A percentile compares a stretch with the other conserved stretches of the same genome.
Evolutionary conservation across 331 rosid species (phyloP).

Genomic region (Rhamnella rubrinervis): DNA sequence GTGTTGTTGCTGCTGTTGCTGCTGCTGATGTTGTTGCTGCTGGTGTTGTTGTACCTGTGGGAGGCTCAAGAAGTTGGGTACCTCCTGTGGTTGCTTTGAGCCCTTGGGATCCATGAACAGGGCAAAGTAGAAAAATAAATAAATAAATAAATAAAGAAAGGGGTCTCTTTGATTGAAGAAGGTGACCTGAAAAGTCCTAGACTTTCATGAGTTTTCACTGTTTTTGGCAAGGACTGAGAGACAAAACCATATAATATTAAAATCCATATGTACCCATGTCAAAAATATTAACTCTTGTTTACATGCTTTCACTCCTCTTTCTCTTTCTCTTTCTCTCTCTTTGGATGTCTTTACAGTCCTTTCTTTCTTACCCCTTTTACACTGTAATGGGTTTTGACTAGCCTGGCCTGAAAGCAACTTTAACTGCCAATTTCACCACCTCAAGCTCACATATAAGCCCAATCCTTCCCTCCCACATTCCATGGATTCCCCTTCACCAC

Average conservation of each 20-base stretch:
- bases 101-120: constrained; percentile 90
- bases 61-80: constrained; percentile 39
- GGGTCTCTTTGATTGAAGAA: constrained; percentile 64
- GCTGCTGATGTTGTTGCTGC: constrained; percentile 15
- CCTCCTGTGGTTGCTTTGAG: constrained; percentile 49
- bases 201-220: constrained; percentile 84
- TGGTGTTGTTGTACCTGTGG: constrained; percentile 33
- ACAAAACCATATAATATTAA: constrained; percentile 39
- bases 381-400: constrained; percentile 57
- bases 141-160: constrained; percentile 18
- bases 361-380: constrained; percentile 33
- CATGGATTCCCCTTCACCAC: too few relatives aligned
- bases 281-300: constrained; percentile 17
- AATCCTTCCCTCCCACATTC: neutral
- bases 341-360: neutral
- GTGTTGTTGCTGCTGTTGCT: constrained; percentile 14
- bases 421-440: constrained; percentile 45
- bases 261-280: constrained; percentile 48
- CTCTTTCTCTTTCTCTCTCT: constrained; percentile 11
- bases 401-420: constrained; percentile 44
- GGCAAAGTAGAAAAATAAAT: constrained; percentile 12
- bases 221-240: constrained; percentile 51
- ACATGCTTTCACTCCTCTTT: neutral
- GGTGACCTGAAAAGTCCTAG: constrained; percentile 72
- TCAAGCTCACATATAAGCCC: neutral